Conservation (phyloP, 805 yeast species). For the Kazachstania taianensis region DNA sequence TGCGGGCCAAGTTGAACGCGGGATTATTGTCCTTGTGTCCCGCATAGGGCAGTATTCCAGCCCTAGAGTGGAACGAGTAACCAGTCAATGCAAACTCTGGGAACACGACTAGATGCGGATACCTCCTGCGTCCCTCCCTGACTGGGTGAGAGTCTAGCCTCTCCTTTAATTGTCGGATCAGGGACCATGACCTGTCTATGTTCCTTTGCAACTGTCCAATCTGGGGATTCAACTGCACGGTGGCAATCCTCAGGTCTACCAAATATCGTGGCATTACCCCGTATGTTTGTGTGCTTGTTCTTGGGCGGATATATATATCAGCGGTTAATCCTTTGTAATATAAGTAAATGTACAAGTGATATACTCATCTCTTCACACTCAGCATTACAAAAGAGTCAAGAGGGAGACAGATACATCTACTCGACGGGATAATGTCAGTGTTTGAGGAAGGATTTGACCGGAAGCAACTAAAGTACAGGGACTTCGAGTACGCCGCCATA, state of each 20-base stretch:
- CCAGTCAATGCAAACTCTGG: constrained; percentile 86
- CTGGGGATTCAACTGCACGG: constrained; percentile 57
- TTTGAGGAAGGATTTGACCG: constrained; percentile 8
- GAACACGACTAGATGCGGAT: constrained; percentile 59
- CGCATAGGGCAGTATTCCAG: constrained; percentile 51
- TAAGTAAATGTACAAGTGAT: not conserved
- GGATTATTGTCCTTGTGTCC: constrained; percentile 33
- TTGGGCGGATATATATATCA: not conserved
- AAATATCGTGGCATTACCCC: constrained; percentile 2
- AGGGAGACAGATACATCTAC: not conserved
- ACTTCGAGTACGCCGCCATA: constrained; percentile 1
- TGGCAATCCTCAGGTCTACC: constrained; percentile 49
- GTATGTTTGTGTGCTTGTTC: not conserved
- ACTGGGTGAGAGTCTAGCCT: constrained; percentile 2
- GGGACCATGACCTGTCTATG: constrained; percentile 34
- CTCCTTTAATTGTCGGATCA: constrained; percentile 28
- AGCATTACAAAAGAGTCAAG: not conserved
- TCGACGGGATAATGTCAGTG: too few species aligned
- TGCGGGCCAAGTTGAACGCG: constrained; percentile 46
- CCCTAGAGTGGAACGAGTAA: constrained; percentile 48
- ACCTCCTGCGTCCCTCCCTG: constrained; percentile 1
- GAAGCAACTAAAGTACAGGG: not conserved
- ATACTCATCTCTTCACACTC: too few species aligned
- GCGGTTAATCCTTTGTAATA: not conserved
- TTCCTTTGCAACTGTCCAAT: constrained; percentile 52